Conservation (phyloP, 805 yeast genomes). For the Pichia nakasei region DNA sequence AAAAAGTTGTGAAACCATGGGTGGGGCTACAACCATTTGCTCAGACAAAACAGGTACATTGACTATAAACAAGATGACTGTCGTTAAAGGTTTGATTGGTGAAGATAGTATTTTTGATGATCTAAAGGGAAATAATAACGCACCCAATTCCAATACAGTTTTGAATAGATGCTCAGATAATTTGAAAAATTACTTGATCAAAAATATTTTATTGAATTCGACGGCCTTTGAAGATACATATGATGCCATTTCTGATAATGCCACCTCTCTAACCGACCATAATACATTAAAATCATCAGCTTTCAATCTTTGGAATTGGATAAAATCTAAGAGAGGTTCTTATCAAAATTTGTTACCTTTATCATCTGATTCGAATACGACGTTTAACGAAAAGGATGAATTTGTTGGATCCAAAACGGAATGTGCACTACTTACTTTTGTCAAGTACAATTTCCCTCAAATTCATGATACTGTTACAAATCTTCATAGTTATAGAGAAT, state of each 20-base stretch:
- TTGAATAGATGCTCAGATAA: constrained; percentile 2
- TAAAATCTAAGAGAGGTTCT: not conserved
- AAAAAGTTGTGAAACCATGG: constrained; percentile 96
- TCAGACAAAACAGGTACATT: constrained; percentile 97
- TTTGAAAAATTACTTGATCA: constrained; percentile 27
- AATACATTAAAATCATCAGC: no score
- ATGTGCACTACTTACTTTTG: constrained; percentile 70
- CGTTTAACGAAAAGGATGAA: not conserved
- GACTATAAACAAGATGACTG: constrained; percentile 89
- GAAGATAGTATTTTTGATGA: constrained; percentile 42
- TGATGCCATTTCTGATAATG: not conserved
- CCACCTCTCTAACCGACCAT: constrained; percentile 2
- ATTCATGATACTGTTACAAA: constrained; percentile 24
- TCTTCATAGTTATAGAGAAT: constrained; percentile 39
- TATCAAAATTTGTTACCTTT: not conserved
- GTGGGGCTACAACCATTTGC: constrained; percentile 94
- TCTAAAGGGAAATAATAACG: constrained; percentile 20
- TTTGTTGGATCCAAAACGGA: constrained; percentile 93
- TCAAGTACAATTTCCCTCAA: constrained; percentile 46
- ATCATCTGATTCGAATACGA: not conserved
- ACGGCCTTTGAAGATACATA: constrained; percentile 68
- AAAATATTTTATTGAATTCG: constrained; percentile 70
- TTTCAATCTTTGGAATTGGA: not conserved
- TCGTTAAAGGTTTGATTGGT: constrained; percentile 71
- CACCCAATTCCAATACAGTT: not conserved